Conservation (phyloP, 2,329 filamentous ascomycete species). For the Pseudogymnoascus sp. region DNA sequence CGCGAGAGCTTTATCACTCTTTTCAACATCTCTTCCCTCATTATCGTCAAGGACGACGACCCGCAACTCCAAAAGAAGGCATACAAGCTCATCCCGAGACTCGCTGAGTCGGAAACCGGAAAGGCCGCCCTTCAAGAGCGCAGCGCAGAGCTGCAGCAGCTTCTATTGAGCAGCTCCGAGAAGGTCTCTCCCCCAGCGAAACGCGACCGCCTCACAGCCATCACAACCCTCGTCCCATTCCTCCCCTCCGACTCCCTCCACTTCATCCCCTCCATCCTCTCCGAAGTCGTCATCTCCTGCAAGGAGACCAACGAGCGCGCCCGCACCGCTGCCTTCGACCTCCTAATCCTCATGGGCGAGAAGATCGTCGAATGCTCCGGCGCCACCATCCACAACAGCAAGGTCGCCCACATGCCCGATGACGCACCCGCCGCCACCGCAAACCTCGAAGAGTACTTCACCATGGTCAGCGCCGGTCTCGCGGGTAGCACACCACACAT, state of each 20-base stretch:
- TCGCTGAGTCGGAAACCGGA: conserved; percentile 74
- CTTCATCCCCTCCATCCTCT: conserved; percentile 86
- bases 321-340: conserved; percentile 78
- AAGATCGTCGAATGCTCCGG: conserved; percentile 62
- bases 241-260: conserved; percentile 73
- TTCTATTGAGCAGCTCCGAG: conserved; percentile 71
- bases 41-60: conserved; percentile 75
- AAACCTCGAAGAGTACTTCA: conserved; percentile 90
- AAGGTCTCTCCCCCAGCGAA: conserved; percentile 82
- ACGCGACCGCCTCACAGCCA: conserved; percentile 76
- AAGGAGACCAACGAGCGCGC: conserved; percentile 98
- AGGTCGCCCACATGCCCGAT: conserved; percentile 78
- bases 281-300: conserved; percentile 90
- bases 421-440: conserved; percentile 72
- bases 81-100: conserved; percentile 91
- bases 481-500: conserved; percentile 91
- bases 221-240: conserved; percentile 71
- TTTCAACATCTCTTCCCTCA: conserved; percentile 77
- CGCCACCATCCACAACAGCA: conserved; percentile 72
- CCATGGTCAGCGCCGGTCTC: conserved; percentile 94
- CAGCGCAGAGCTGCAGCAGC: conserved; percentile 69
- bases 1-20: conserved; percentile 75
- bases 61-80: conserved; percentile 97
- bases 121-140: conserved; percentile 69
- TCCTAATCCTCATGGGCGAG: conserved; percentile 81